These are phyloP conservation scores for Entoloma clypeatum DNA, from an alignment of 1,284 basidiomycete genomes.

Conservation along the genomic window DNA sequence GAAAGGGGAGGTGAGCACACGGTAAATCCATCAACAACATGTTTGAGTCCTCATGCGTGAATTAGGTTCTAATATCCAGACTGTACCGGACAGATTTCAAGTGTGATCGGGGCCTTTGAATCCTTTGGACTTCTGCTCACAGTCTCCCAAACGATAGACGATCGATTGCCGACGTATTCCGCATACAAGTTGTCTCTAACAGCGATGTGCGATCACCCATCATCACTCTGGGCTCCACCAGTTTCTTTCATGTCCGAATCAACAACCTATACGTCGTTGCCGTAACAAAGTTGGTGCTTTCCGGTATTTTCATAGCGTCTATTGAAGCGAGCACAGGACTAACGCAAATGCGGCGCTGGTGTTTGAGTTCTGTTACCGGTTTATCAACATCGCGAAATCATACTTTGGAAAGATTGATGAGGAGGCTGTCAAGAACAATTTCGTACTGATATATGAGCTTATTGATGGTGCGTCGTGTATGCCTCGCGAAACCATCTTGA, in stretches of 20 bases:
- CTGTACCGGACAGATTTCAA: constrained; percentile 93
- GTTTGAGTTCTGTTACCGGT: constrained; percentile 96
- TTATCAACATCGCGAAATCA: constrained; percentile 88
- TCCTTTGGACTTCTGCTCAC: constrained; percentile 11
- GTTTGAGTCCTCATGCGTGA: constrained; percentile 7
- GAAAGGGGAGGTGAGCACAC: constrained; percentile 81
- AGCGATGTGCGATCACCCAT: constrained; percentile 96
- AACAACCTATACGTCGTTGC: constrained; percentile 95
- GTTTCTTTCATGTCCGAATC: constrained; percentile 94
- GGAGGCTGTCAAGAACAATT: constrained; percentile 98
- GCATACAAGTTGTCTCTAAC: constrained; percentile 97
- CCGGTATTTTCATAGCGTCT: neutral
- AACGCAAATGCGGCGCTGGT: constrained; percentile 98
- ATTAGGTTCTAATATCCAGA: constrained; percentile 88
- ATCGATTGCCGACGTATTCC: constrained; percentile 96
- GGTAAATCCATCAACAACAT: constrained; percentile 7
- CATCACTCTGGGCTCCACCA: constrained; percentile 95
- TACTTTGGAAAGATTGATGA: constrained; percentile 99
- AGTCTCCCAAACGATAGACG: constrained; percentile 52
- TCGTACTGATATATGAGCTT: constrained; percentile 93
- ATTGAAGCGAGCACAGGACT: constrained; percentile 47
- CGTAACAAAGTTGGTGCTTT: constrained; percentile 70
- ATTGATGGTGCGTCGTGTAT: constrained; percentile 72
- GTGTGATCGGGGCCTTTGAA: constrained; percentile 43
- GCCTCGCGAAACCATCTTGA: neutral